Conservation (phyloP, 495 filamentous ascomycete species). For the Aspergillus hancockii region DNA sequence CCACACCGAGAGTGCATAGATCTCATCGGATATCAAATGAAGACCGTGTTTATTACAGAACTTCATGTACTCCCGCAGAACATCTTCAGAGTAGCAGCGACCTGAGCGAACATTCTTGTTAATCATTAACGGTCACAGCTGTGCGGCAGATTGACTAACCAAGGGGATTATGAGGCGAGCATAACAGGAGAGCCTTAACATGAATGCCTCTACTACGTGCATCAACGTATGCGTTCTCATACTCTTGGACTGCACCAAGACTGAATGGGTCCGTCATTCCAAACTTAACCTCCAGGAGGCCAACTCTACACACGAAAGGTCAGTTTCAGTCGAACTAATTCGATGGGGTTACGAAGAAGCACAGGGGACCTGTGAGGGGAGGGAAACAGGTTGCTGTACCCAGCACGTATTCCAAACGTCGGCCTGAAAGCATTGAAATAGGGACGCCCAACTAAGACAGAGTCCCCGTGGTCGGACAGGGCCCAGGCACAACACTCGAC, state of each 20-base stretch:
- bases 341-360: no score
- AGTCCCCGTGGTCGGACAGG: conserved; percentile 30
- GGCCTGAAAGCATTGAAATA: conserved; percentile 28
- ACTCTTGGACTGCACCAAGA: conserved; percentile 30
- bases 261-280: conserved; percentile 42
- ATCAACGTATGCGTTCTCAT: conserved; percentile 25
- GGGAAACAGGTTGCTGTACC: neutral
- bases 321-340: neutral
- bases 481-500: conserved; percentile 31
- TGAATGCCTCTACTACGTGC: conserved; percentile 21
- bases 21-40: conserved; percentile 54
- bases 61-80: conserved; percentile 28
- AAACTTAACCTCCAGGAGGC: conserved; percentile 36
- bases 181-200: conserved; percentile 48
- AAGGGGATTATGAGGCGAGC: conserved; percentile 56
- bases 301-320: conserved; percentile 24
- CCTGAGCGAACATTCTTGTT: conserved; percentile 4
- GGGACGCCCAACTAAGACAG: conserved; percentile 29
- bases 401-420: conserved; percentile 10
- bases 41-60: conserved; percentile 43
- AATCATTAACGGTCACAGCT: neutral
- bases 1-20: conserved; percentile 50
- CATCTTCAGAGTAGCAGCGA: conserved; percentile 42
- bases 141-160: conserved; percentile 1
- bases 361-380: no score